These are phyloP conservation scores for Venustampulla echinocandica DNA, from an alignment of 495 filamentous ascomycete genomes.

Conservation along the genomic window DNA sequence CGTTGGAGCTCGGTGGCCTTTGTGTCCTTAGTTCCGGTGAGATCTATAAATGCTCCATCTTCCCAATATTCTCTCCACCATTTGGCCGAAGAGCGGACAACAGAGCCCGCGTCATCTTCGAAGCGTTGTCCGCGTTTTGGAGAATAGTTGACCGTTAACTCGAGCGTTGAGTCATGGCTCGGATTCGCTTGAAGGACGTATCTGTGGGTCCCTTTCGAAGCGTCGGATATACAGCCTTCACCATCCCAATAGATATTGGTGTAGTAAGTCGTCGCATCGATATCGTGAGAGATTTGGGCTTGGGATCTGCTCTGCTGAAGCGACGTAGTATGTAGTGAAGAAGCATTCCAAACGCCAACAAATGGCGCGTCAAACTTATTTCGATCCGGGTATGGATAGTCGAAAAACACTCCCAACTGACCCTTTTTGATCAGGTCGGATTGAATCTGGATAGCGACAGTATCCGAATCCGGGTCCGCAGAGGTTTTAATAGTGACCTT, in stretches of 20 bases:
- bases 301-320: conserved; percentile 20
- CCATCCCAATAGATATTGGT: conserved; percentile 31
- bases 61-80: conserved; percentile 40
- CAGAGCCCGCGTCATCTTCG: conserved; percentile 20
- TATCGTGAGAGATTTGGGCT: conserved; percentile 36
- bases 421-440: conserved; percentile 30
- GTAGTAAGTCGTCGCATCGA: conserved; percentile 38
- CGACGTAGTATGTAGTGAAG: conserved; percentile 33
- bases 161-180: background rate
- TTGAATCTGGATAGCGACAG: conserved; percentile 35
- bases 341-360: conserved; percentile 36
- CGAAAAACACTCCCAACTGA: conserved; percentile 38
- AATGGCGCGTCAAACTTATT: conserved; percentile 34
- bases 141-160: conserved; percentile 10
- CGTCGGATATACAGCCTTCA: conserved; percentile 27
- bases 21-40: conserved; percentile 28
- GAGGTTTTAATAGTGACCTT: conserved; percentile 35
- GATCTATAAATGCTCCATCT: conserved; percentile 38
- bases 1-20: conserved; percentile 40
- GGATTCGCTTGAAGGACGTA: conserved; percentile 30
- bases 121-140: background rate
- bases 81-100: conserved; percentile 28
- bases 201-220: conserved; percentile 31
- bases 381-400: conserved; percentile 39
- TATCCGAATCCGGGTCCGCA: conserved; percentile 38